Base-by-base conservation (phyloP, 805 yeast species). In the Wickerhamiella siamensis region DNA sequence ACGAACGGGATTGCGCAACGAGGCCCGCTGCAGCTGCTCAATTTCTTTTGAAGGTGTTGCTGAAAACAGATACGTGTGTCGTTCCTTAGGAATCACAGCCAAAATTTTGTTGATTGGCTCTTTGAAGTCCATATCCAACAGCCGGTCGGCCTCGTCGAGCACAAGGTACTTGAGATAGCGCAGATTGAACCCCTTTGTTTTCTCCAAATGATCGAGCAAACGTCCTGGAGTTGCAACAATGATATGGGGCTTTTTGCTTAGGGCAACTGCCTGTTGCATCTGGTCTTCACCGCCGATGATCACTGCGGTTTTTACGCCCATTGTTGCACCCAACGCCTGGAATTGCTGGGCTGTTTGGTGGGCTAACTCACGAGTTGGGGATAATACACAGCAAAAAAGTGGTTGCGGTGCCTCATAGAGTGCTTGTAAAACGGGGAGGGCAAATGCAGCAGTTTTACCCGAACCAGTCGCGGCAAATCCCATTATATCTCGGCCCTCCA, bases 401-500 rank as follows among this genome's bases (percentile, higher is more conserved):
- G 95, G 87, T 2, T 79, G 69, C 54, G 88, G 95, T 21, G 79
- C 86, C 42, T 83, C 76, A 84, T 95, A 87, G 38, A 91, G 67
- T 1, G 83, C 77, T 59, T 91, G 96, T 26, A 91, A 68, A 36
- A 91, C 83, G 1, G 98, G 98, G 40, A 91, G 75, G 6, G 97
- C 96, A 68, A 91, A 91, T 0, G 98, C 98, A 0, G 97, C 98
- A 0, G 98, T 91, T 61, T 88, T 88, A 49, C 98, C 98, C 3
- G 95, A 83, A 36, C 98, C 98, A 0, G 98, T 88, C 56, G 88
- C 95, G 0, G 98, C 98, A 47, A 88, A 70, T 12, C 98, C 98
- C 55, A 88, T 86, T 37, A 88, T 79, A 63, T 88, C 98, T 49
- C 84, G 75, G 3, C 95, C 95, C 50, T 79, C 75, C 16, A 91